Evolutionary conservation across 2,329 filamentous ascomycete genomes (phyloP).

Genomic region (Diplodia sapinea): DNA sequence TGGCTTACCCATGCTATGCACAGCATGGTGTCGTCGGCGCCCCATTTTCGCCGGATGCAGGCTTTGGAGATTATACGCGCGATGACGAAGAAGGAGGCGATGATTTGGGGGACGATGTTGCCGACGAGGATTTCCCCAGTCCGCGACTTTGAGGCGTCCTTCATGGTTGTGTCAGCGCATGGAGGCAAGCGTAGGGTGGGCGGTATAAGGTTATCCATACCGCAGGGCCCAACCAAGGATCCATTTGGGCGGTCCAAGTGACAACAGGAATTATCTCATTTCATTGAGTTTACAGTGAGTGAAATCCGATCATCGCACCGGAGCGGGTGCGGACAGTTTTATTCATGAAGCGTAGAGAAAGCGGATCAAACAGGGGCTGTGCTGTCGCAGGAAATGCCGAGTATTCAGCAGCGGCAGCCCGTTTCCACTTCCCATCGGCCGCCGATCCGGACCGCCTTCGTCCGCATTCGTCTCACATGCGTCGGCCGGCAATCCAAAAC

Average conservation of each 20-base stretch:
- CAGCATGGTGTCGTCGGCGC: slow-evolving; percentile 7
- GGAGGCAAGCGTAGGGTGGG: background rate
- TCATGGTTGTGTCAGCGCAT: background rate
- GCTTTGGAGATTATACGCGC: slow-evolving; percentile 17
- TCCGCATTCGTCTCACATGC: background rate
- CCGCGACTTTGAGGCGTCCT: background rate
- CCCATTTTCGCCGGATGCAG: slow-evolving; percentile 8
- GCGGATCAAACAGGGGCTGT: background rate
- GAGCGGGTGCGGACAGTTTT: background rate
- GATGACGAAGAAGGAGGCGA: slow-evolving; percentile 4
- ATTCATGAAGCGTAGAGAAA: no score
- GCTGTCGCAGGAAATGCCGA: background rate
- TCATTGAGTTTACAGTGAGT: no score
- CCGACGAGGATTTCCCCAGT: slow-evolving; percentile 4
- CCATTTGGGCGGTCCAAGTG: background rate
- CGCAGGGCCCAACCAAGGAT: slow-evolving; percentile 1
- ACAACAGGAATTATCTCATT: background rate
- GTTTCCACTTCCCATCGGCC: background rate
- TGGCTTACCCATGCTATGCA: slow-evolving; percentile 10
- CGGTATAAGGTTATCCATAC: background rate
- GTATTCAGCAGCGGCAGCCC: background rate
- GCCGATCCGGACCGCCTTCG: background rate
- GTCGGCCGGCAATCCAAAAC: background rate
- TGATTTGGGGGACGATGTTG: slow-evolving; percentile 9
- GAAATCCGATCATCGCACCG: background rate